phyloP scores from a whole-genome alignment of 805 yeast genomes.

The Nakazawaea wyomingensis region DNA sequence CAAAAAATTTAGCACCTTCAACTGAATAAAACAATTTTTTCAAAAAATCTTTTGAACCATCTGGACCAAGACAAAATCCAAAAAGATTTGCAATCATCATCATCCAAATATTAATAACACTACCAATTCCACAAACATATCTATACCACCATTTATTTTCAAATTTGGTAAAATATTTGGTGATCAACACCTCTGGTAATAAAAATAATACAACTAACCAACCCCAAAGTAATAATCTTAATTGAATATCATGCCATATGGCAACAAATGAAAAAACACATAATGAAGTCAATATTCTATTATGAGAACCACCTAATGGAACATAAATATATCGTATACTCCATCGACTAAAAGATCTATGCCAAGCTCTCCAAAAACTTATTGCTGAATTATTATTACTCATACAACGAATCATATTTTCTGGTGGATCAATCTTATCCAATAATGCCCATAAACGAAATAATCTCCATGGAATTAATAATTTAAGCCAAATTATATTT shows the following conservation, averaged over 20 bases:
- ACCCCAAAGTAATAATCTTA: slow-evolving; percentile 88
- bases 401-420: slow-evolving; percentile 95
- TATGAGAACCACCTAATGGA: slow-evolving; percentile 81
- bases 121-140: slow-evolving; percentile 80
- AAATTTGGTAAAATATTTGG: slow-evolving; percentile 33
- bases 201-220: slow-evolving; percentile 87
- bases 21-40: slow-evolving; percentile 67
- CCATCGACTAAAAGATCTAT: slow-evolving; percentile 89
- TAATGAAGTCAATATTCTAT: slow-evolving; percentile 69
- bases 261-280: slow-evolving; percentile 95
- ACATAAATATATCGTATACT: slow-evolving; percentile 81
- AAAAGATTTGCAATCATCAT: slow-evolving; percentile 96
- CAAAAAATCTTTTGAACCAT: slow-evolving; percentile 68
- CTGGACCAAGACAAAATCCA: slow-evolving; percentile 91
- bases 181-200: slow-evolving; percentile 75
- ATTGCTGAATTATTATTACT: slow-evolving; percentile 88
- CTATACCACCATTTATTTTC: slow-evolving; percentile 61
- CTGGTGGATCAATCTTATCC: slow-evolving; percentile 96
- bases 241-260: slow-evolving; percentile 95
- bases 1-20: slow-evolving; percentile 60
- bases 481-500: slow-evolving; percentile 88
- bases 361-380: slow-evolving; percentile 99
- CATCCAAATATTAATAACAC: slow-evolving; percentile 88
- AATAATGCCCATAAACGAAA: slow-evolving; percentile 88
- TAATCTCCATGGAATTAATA: slow-evolving; percentile 92